Conservation (phyloP, 108 stramenopile genomes). For the Pseudonitzschia pungens region DNA sequence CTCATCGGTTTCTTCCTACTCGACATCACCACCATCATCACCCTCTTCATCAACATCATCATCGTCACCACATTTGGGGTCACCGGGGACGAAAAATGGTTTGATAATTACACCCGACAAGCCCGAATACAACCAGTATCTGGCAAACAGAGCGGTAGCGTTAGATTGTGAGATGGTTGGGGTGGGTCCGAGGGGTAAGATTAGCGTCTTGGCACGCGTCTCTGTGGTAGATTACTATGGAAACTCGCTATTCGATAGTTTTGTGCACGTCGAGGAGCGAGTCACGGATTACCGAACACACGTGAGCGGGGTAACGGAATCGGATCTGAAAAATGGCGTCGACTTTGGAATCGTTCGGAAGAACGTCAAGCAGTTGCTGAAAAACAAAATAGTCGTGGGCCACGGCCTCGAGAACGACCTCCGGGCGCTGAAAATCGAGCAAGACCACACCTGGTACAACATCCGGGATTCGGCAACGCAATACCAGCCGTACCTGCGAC, state of each 20-base stretch:
- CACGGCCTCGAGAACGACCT: conserved; percentile 94
- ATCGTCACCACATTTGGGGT: conserved; percentile 23
- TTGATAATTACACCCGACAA: conserved; percentile 12
- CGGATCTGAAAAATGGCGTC: conserved; percentile 50
- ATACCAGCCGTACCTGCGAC: conserved; percentile 71
- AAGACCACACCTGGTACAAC: conserved; percentile 58
- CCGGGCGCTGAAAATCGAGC: conserved; percentile 66
- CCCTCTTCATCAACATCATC: conserved; percentile 47
- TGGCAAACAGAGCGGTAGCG: conserved; percentile 45
- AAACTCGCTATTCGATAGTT: conserved; percentile 56
- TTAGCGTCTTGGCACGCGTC: conserved; percentile 72
- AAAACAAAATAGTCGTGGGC: conserved; percentile 85
- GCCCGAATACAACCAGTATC: not conserved
- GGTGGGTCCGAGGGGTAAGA: conserved; percentile 53
- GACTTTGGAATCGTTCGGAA: conserved; percentile 63
- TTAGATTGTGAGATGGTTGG: conserved; percentile 95
- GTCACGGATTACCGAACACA: conserved; percentile 89
- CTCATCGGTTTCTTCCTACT: conserved; percentile 88
- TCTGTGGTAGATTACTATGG: conserved; percentile 64
- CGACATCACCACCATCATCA: conserved; percentile 63
- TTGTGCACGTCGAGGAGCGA: conserved; percentile 52
- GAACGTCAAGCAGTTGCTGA: conserved; percentile 60
- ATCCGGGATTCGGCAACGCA: conserved; percentile 83
- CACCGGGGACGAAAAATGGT: conserved; percentile 15
- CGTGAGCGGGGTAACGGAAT: conserved; percentile 36